phyloP scores from a whole-genome alignment of 2,329 filamentous ascomycete species.

The Gliomastix tumulicola region DNA sequence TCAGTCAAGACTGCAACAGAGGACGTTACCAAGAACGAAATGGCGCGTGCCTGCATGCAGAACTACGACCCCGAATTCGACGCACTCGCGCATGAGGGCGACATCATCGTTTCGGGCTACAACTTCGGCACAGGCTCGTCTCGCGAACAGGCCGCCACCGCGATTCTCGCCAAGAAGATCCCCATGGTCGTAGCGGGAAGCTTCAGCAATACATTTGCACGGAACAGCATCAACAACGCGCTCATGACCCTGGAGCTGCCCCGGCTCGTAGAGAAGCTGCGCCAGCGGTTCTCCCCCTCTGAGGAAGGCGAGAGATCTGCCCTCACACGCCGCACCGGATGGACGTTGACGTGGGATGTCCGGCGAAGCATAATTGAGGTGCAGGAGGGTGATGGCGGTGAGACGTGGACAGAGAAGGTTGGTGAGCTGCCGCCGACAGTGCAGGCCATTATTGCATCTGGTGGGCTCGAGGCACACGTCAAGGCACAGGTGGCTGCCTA shows the following conservation, averaged over 20 bases:
- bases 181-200: slow-evolving; percentile 73
- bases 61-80: slow-evolving; percentile 80
- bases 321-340: slow-evolving; percentile 69
- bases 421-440: slow-evolving; percentile 79
- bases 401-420: slow-evolving; percentile 72
- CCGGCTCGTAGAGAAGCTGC: slow-evolving; percentile 58
- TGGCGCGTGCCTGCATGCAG: slow-evolving; percentile 88
- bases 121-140: slow-evolving; percentile 79
- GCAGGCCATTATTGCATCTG: slow-evolving; percentile 1
- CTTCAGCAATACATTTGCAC: slow-evolving; percentile 76
- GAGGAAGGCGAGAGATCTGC: slow-evolving; percentile 40
- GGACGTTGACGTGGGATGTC: slow-evolving; percentile 79
- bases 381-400: slow-evolving; percentile 59
- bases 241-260: slow-evolving; percentile 64
- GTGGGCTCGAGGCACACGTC: slow-evolving; percentile 5
- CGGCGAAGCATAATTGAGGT: slow-evolving; percentile 62
- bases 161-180: slow-evolving; percentile 74
- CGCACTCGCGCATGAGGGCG: slow-evolving; percentile 54
- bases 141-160: slow-evolving; percentile 67
- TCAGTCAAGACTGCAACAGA: slow-evolving; percentile 86
- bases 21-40: no score
- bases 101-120: slow-evolving; percentile 79
- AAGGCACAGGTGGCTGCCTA: no score
- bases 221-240: slow-evolving; percentile 73
- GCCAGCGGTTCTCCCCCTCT: slow-evolving; percentile 59